Base-by-base conservation (phyloP, 2,329 filamentous ascomycete species). In the Huntiella savannae region DNA sequence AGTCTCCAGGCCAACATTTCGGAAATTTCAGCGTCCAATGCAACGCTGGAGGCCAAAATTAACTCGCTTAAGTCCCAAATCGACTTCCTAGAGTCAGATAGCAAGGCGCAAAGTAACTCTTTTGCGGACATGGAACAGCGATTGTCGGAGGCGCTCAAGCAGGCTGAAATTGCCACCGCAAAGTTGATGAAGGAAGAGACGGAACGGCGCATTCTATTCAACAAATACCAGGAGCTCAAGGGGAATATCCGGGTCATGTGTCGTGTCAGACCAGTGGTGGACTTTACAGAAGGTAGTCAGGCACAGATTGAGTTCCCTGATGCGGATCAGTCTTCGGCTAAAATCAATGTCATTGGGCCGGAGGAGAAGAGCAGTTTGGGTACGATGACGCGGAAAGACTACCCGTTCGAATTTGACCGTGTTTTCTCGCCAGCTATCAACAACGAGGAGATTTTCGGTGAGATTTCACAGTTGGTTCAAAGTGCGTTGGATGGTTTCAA, bases 191-290 rank as follows among this genome's bases (percentile, higher is more conserved):
- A 80, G 55, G 91, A 96, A 58, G 91, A 98, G 62, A 91, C 83
- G 1, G 68, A 94, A 43, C 77, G 91, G 11, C 75, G 91, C 16
- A 88, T 92, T 54, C 71, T 98, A 0, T 94, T 96, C 66, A 96
- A 96, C 62, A 91, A 93, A 60, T 88, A 98, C 40, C 86, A 98
- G 59, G 91, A 98, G 58, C 73, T 98, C 50, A 95, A 94, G 61
- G 91, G 91, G 55, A 98, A 98, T 58, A 98, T 98, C 56, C 81
- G 91, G 15, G 91, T 98, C 53, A 98, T 98, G 75, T 96, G 88
- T 58, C 78, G 91, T 58, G 88, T 96, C 22, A 79, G 92, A 36
- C 91, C 91, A 1, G 67, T 79, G 0, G 66, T 82, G 16, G 67
- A 67, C 17, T 54, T 60, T 0, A 60, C 65, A 1, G 78, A 82